Evolutionary conservation across 2,329 filamentous ascomycete genomes (phyloP), one percentile per base, ranked within the genome.

Genomic region (Claviceps sp.): DNA sequence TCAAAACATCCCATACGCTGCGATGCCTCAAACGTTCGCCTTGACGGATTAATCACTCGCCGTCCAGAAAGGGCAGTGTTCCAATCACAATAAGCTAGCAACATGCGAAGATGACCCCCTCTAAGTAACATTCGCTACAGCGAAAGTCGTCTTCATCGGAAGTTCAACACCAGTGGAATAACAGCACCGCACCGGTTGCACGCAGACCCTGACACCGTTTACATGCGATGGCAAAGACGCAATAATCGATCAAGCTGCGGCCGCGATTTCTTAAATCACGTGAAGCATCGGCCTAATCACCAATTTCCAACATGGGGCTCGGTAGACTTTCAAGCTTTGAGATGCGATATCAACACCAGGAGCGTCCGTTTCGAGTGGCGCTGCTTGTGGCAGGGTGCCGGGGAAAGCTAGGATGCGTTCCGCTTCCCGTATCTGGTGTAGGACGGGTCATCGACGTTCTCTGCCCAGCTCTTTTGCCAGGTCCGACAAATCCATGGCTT

Each of bases 131-230:
- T 94, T 47, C 90, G 87, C 81, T 2, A 95, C 84, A 0, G 89
- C 88, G 59, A 96, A 91, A 1, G 90, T 95, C 0, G 90, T 96
- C 69, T 96, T 90, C 58, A 96, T 79, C 0, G 90, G 90, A 95
- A 95, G 0, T 90, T 90, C 3, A 96, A 71, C 0, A 89, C 87
- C 0, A 96, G 72, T 0, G 89, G 87, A 2, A 96, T 74, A 0
- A 96, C 89, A 64, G 95, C 89, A 0, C 90, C 90, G 63, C 94
- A 95, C 55, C 84, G 82, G 22, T 70, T 73, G 0, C 78, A 80
- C 8, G 0, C 86, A 79, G 0, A 90, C 90, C 69, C 87, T 95
- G 3, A 94, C 87, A 8, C 81, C 78, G 54, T 79, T 78, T 0
- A 89, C 2, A 96, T 77, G 1, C 90, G 90, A 64, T 96, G 95